A percentile compares a stretch with the other conserved stretches of the same genome.
phyloP scores from a whole-genome alignment of 2,329 filamentous ascomycete genomes.

The Exophiala viscosa region DNA sequence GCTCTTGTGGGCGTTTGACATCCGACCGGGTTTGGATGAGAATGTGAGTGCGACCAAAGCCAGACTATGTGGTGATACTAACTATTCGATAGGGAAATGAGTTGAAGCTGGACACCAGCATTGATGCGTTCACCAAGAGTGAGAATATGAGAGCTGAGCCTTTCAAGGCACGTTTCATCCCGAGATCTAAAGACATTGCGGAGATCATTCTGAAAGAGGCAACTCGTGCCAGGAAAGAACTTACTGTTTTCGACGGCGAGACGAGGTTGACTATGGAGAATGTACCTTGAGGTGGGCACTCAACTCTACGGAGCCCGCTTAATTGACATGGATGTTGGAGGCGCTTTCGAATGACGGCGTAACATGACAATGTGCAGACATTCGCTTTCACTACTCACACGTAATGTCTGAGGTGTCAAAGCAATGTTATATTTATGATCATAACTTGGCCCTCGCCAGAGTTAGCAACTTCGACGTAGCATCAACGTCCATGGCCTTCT shows the following conservation, averaged over 20 bases:
- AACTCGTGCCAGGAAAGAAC: constrained; percentile 7
- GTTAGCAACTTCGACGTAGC: constrained; percentile 2
- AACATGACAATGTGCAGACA: neutral
- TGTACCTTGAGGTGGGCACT: neutral
- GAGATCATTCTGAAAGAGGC: constrained; percentile 16
- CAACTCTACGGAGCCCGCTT: too few relatives aligned
- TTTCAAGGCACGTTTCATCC: constrained; percentile 19
- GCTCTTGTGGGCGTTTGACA: constrained; percentile 56
- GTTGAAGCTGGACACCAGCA: constrained; percentile 14
- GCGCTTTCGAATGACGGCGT: too few relatives aligned
- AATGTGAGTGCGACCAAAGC: constrained; percentile 6
- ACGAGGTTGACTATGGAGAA: constrained; percentile 18
- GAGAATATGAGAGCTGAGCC: constrained; percentile 19
- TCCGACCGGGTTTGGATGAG: constrained; percentile 41
- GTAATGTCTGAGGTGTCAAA: too few relatives aligned
- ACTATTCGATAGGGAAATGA: constrained; percentile 8
- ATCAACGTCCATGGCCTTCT: constrained; percentile 4
- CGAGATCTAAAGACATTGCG: constrained; percentile 9
- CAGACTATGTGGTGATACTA: neutral
- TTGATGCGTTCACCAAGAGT: constrained; percentile 17
- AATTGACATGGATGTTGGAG: too few relatives aligned
- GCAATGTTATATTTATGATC: neutral
- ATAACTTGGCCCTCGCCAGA: constrained; percentile 4
- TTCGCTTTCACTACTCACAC: too few relatives aligned
- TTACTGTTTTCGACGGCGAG: constrained; percentile 18